Evolutionary conservation across 768 basidiomycete species (phyloP).

Genomic region (Rhizopogon sp.): DNA sequence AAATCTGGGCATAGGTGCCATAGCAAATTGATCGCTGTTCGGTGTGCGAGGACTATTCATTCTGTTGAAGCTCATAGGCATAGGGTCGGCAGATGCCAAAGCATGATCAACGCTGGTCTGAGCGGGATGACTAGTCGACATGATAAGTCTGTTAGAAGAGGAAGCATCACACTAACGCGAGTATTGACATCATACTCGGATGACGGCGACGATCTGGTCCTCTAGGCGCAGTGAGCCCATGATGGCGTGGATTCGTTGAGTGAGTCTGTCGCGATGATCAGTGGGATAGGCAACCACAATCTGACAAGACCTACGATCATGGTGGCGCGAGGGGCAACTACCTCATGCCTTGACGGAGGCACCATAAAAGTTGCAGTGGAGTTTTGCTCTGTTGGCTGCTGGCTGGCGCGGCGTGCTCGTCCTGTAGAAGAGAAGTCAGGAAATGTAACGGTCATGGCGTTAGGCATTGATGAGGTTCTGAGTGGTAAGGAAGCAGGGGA

Average conservation of each 20-base stretch:
- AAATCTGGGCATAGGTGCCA: no score
- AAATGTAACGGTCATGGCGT: no score
- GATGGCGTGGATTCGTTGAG: no score
- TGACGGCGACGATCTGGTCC: no score
- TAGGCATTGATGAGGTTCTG: no score
- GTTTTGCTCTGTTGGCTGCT: no score
- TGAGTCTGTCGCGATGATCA: not conserved
- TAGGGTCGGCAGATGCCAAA: not conserved
- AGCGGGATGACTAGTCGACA: no score
- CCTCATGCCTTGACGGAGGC: not conserved
- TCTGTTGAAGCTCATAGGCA: not conserved
- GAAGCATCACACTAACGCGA: not conserved
- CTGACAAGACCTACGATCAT: not conserved
- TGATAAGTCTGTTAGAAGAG: not conserved
- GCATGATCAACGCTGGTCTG: not conserved
- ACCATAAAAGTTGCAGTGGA: no score
- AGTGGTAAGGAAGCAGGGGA: no score
- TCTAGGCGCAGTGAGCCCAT: not conserved
- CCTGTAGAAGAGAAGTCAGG: no score
- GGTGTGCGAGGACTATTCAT: not conserved
- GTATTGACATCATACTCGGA: not conserved
- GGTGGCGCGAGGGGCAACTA: not conserved
- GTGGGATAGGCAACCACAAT: not conserved
- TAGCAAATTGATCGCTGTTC: not conserved
- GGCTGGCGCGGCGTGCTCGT: no score